phyloP scores from a whole-genome alignment of 805 yeast species.

The Kazachstania kunashirensis region DNA sequence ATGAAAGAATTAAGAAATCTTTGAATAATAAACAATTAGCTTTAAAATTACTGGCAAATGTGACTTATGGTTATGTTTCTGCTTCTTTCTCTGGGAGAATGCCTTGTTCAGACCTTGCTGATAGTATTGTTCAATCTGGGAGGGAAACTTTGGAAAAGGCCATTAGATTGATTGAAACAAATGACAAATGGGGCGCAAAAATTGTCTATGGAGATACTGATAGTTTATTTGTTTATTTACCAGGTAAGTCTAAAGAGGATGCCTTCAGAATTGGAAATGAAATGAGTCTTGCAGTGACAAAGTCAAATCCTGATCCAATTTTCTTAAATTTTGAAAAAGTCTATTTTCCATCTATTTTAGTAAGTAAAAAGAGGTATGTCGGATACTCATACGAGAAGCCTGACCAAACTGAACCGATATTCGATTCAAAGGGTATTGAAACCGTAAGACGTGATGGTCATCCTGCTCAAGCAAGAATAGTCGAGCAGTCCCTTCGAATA shows the following conservation, averaged over 20 bases:
- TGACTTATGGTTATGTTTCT: conserved; percentile 90
- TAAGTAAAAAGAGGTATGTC: conserved; percentile 85
- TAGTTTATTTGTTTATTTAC: conserved; percentile 80
- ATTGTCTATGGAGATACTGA: conserved; percentile 98
- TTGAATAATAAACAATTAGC: conserved; percentile 78
- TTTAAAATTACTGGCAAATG: conserved; percentile 82
- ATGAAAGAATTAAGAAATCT: conserved; percentile 41
- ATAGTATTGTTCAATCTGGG: conserved; percentile 85
- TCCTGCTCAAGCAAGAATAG: conserved; percentile 79
- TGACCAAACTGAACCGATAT: conserved; percentile 47
- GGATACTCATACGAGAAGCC: conserved; percentile 68
- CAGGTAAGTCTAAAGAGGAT: conserved; percentile 66
- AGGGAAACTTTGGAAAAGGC: conserved; percentile 73
- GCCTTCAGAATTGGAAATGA: conserved; percentile 70
- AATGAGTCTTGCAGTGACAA: conserved; percentile 57
- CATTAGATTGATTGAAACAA: conserved; percentile 52
- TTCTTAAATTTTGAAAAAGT: conserved; percentile 85
- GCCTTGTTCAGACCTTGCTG: conserved; percentile 95
- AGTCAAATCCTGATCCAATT: conserved; percentile 68
- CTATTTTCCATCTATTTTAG: conserved; percentile 72
- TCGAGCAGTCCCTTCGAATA: conserved; percentile 56
- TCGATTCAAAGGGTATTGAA: conserved; percentile 96
- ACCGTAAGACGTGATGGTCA: conserved; percentile 92
- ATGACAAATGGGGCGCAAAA: conserved; percentile 66
- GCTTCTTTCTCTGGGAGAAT: conserved; percentile 94